Evolutionary conservation across 805 yeast genomes (phyloP), one percentile per base, ranked within the genome.

Genomic region (Ogataea philodendri): DNA sequence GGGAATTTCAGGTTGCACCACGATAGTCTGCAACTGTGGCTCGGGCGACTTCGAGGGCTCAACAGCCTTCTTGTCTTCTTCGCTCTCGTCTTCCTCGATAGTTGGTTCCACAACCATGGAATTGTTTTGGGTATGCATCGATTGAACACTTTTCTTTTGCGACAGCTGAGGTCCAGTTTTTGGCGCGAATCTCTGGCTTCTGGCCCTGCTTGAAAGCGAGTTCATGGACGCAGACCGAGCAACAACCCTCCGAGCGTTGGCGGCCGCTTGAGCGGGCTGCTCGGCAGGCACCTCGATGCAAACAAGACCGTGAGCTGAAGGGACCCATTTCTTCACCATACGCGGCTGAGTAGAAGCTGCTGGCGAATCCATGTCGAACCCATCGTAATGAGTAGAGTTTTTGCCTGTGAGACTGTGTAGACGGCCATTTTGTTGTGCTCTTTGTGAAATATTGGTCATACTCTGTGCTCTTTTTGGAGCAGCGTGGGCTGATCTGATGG

Each of bases 241-340:
- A 7, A 50, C 30, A 2, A 28, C 38, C 21, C 43, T 37, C 19
- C 45, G 45, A 9, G 40, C 28, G 13, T 44, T 26, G 5, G 44
- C 26, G 17, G 45, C 28, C 6, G 26, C 22, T 11, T 35, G 16
- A 9, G 44, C 14, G 3, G 45, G 52, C 15, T 33, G 30, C n/a
- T 23, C 15, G 9, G 69, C 70, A 0, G 87, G 84, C 3, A 83
- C 88, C 47, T 83, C 89, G 4, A 83, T 65, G 7, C 81, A 68
- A 32, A 79, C 72, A 37, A 83, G 66, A 9, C 93, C 93, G 48
- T 75, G 69, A 3, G 84, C 78, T 2, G 87, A 80, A 2, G 93
- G 90, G 29, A 83, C 69, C 60, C 82, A 83, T 44, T 76, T 80
- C 46, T 78, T 81, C 7, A 81, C 72, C 62, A 73, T 80, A 36